Evolutionary conservation across 2,329 filamentous ascomycete genomes (phyloP), one percentile per base, ranked within the genome.

Genomic region (Fusarium tuaranense): DNA sequence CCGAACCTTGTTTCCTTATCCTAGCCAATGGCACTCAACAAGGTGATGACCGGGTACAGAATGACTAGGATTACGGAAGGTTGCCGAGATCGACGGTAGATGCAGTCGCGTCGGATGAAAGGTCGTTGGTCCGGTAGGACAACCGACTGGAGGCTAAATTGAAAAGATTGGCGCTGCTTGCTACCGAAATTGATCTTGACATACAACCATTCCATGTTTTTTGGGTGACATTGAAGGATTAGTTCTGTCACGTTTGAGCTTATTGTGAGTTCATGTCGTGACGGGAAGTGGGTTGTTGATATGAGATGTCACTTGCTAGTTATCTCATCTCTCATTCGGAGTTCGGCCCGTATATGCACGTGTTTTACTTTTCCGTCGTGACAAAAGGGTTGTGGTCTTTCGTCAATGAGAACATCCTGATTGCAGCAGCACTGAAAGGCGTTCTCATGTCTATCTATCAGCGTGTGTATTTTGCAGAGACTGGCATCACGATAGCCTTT

Each of bases 21-120:
- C 46, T 38, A 27, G 18, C 61, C 61, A 63, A 55, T 63, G 12
- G 20, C 7, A 63, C 16, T 36, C n/a, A 10, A 10, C 41, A 20
- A 12, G 39, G 38, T 16, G 1, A 20, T 48, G 48, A 14, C 34
- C 22, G 9, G 12, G 44, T 32, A 20, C 8, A 14, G 16, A 27
- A 53, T 39, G n/a, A 36, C 62, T 34, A 41, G 30, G 38, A n/a
- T 27, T 32, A 32, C 62, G 62, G 62, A 44, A 34, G 36, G 25
- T 58, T 57, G 36, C 62, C 62, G 62, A 64, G 62, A 64, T 64
- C 61, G 20, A 55, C 36, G 32, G 61, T 16, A 63, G 46, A 63
- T 63, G 30, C 12, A 32, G 46, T 41, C 32, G 46, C 32, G 16
- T 22, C 18, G 46, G 38, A 22, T 36, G 44, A 18, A 41, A 62